Evolutionary conservation across 305 asterid genomes (phyloP).

Genomic region (Solanum chacoense): DNA sequence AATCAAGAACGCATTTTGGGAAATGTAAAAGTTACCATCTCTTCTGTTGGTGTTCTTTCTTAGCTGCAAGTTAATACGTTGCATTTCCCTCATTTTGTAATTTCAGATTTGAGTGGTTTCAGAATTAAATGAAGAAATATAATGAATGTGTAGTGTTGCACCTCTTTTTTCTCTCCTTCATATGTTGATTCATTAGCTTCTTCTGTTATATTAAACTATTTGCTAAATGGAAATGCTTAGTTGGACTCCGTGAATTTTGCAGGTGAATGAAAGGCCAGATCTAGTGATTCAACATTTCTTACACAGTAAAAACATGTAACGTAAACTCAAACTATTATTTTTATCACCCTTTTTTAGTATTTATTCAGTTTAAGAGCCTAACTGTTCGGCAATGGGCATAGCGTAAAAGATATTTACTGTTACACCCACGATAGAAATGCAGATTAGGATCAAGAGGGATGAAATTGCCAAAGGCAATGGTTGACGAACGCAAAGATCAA

Average conservation of each 20-base stretch:
- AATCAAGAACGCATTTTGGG: background rate
- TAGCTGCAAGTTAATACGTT: background rate
- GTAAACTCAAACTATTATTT: background rate
- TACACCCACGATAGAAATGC: background rate
- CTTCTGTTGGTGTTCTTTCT: background rate
- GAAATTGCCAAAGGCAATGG: constrained; percentile 20
- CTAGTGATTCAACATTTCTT: background rate
- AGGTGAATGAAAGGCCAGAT: background rate
- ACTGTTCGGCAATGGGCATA: background rate
- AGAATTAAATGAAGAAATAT: background rate
- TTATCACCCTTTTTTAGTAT: background rate
- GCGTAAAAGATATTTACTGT: background rate
- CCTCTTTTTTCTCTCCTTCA: background rate
- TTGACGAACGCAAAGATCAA: constrained; percentile 27
- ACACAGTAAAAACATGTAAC: background rate
- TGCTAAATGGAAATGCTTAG: constrained; percentile 5
- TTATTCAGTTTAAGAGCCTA: background rate
- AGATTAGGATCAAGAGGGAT: background rate
- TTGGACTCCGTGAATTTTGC: background rate
- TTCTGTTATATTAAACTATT: background rate
- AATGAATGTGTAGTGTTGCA: background rate
- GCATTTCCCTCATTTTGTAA: background rate
- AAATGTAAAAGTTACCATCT: background rate
- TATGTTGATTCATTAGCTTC: background rate
- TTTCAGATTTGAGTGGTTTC: background rate